These are phyloP conservation scores for Terana coerulea DNA, from an alignment of 768 basidiomycete genomes.

Conservation along the genomic window DNA sequence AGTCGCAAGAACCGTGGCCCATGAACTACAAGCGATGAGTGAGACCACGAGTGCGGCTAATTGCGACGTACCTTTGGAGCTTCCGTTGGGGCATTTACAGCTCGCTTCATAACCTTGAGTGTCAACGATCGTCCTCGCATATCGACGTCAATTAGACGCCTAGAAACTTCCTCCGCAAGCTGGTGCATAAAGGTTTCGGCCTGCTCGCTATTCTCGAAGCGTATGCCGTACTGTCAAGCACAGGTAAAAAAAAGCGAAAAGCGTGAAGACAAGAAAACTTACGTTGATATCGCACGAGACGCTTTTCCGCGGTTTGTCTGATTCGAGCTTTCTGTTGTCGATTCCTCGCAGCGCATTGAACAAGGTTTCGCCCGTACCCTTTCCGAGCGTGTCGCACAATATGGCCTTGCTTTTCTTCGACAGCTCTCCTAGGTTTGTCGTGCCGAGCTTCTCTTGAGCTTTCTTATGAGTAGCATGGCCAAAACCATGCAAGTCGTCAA, in stretches of 20 bases:
- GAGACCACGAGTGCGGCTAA: neutral
- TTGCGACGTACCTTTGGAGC: conserved; percentile 69
- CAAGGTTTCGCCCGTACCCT: conserved; percentile 76
- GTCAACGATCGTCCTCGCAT: conserved; percentile 76
- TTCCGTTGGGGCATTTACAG: conserved; percentile 83
- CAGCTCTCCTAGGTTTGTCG: conserved; percentile 66
- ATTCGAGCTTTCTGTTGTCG: conserved; percentile 76
- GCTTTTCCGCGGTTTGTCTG: conserved; percentile 82
- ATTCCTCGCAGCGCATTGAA: conserved; percentile 82
- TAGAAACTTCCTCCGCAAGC: conserved; percentile 75
- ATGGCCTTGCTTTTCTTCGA: conserved; percentile 55
- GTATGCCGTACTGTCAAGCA: conserved; percentile 81
- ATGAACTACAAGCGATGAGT: conserved; percentile 56
- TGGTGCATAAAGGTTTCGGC: conserved; percentile 75
- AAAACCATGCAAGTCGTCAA: conserved; percentile 85
- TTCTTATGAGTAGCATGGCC: conserved; percentile 75
- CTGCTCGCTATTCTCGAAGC: conserved; percentile 80
- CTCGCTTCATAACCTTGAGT: conserved; percentile 85
- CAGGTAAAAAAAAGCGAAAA: no score
- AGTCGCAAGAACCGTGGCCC: conserved; percentile 84
- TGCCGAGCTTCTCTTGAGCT: conserved; percentile 74
- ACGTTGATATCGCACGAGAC: conserved; percentile 96
- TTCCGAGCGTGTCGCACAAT: conserved; percentile 74
- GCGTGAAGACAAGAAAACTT: conserved; percentile 29
- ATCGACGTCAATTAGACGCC: conserved; percentile 60